Percentiles rank a stretch among this genome's conserved stretches.
Evolutionary conservation across 2,329 filamentous ascomycete genomes (phyloP).

Genomic region (Aspergillus spinulosporus): DNA sequence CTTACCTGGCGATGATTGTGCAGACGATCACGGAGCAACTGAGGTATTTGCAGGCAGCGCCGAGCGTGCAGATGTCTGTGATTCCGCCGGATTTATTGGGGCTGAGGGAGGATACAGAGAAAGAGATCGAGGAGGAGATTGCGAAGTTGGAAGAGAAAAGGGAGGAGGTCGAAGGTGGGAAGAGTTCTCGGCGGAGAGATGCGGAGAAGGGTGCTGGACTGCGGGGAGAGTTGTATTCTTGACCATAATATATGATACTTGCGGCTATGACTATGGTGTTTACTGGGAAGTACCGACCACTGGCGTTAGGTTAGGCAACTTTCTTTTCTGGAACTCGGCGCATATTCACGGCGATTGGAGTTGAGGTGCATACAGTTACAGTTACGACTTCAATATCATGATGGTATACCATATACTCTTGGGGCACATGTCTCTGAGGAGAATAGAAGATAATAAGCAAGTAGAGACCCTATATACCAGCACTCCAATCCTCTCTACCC

Average conservation of each 20-base stretch:
- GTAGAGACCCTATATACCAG: slow-evolving; percentile 7
- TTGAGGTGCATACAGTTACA: neutral
- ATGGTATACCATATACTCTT: slow-evolving; percentile 1
- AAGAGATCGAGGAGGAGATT: slow-evolving; percentile 48
- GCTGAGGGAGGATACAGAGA: slow-evolving; percentile 50
- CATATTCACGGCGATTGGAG: slow-evolving; percentile 8
- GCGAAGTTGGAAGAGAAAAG: slow-evolving; percentile 39
- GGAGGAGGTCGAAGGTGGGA: slow-evolving; percentile 35
- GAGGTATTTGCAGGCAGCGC: slow-evolving; percentile 78
- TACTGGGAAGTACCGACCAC: neutral
- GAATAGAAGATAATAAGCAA: slow-evolving; percentile 6
- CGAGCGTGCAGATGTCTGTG: slow-evolving; percentile 79
- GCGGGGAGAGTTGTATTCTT: slow-evolving; percentile 41
- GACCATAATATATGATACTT: slow-evolving; percentile 14
- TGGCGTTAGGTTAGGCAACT: slow-evolving; percentile 8
- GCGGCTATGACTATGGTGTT: slow-evolving; percentile 6
- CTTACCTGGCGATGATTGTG: slow-evolving; percentile 74
- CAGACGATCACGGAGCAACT: slow-evolving; percentile 81
- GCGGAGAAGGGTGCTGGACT: slow-evolving; percentile 37
- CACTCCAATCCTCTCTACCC: neutral
- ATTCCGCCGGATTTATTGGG: slow-evolving; percentile 75
- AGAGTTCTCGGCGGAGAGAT: slow-evolving; percentile 33
- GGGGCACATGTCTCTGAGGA: neutral
- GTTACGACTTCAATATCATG: neutral
- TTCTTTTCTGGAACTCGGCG: neutral